These are phyloP conservation scores for Aspergillus baeticus DNA, from an alignment of 495 filamentous ascomycete species.

Conservation along the genomic window DNA sequence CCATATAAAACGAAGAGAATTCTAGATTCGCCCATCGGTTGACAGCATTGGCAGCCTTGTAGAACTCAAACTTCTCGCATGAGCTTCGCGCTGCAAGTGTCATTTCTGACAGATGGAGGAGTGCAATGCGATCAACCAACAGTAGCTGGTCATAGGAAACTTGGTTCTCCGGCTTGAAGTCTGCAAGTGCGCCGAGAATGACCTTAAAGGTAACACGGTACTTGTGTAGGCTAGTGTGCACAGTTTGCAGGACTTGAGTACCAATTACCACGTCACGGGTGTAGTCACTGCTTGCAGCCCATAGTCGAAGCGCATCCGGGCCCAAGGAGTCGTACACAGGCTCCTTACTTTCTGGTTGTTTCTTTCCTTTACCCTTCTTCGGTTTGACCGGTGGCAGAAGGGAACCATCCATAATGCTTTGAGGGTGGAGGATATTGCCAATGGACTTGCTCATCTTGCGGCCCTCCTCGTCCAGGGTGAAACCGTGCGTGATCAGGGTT, in stretches of 20 bases:
- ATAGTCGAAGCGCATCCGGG: constrained; percentile 84
- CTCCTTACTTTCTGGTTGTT: constrained; percentile 43
- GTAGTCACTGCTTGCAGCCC: constrained; percentile 90
- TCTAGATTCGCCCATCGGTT: constrained; percentile 78
- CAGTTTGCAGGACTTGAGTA: constrained; percentile 66
- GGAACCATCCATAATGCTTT: constrained; percentile 79
- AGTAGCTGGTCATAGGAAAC: constrained; percentile 43
- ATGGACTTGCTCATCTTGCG: constrained; percentile 98
- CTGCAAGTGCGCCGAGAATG: constrained; percentile 73
- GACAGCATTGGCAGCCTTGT: constrained; percentile 68
- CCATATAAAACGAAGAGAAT: constrained; percentile 91
- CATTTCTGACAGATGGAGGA: constrained; percentile 67
- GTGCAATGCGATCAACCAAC: constrained; percentile 69
- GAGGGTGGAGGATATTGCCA: constrained; percentile 82
- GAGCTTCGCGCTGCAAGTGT: constrained; percentile 57
- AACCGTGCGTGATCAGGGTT: constrained; percentile 89
- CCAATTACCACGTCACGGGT: constrained; percentile 82
- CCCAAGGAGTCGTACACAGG: constrained; percentile 61
- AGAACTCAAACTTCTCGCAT: constrained; percentile 75
- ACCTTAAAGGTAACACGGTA: constrained; percentile 86
- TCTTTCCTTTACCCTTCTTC: constrained; percentile 53
- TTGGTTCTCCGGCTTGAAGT: constrained; percentile 46
- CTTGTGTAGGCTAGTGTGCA: constrained; percentile 76
- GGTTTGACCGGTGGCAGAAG: constrained; percentile 59
- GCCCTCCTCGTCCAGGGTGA: constrained; percentile 82